Percentiles rank a stretch among this genome's conserved stretches.
phyloP scores from a whole-genome alignment of 2,329 filamentous ascomycete species.

The Didymosphaeria variabile region DNA sequence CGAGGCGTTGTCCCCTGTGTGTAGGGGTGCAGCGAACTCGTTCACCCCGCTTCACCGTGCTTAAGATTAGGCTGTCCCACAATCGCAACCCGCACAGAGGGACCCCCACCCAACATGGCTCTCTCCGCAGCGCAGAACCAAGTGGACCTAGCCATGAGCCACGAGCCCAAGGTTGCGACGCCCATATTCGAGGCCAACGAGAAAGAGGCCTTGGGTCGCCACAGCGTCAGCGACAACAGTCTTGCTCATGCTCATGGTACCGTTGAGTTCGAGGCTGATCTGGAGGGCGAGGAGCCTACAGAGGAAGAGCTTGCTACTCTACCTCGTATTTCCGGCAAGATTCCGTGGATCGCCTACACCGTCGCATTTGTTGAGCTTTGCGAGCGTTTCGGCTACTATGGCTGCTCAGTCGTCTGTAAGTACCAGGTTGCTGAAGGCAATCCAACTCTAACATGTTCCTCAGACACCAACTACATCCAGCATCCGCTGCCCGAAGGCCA shows the following conservation, averaged over 20 bases:
- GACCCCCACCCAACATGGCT: slow-evolving; percentile 37
- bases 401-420: slow-evolving; percentile 71
- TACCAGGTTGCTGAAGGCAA: neutral
- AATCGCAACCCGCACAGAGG: slow-evolving; percentile 22
- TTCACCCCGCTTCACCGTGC: slow-evolving; percentile 20
- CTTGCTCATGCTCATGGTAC: slow-evolving; percentile 20
- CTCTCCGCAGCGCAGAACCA: slow-evolving; percentile 41
- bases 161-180: slow-evolving; percentile 45
- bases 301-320: slow-evolving; percentile 69
- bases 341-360: slow-evolving; percentile 73
- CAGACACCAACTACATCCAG: slow-evolving; percentile 54
- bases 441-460: slow-evolving; percentile 8
- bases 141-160: slow-evolving; percentile 46
- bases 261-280: slow-evolving; percentile 45
- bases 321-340: slow-evolving; percentile 69
- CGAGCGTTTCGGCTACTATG: slow-evolving; percentile 82
- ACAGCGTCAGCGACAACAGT: slow-evolving; percentile 31
- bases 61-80: slow-evolving; percentile 19
- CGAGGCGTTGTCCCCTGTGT: slow-evolving; percentile 4
- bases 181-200: slow-evolving; percentile 44
- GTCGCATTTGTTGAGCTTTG: slow-evolving; percentile 78
- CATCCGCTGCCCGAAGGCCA: slow-evolving; percentile 46
- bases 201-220: slow-evolving; percentile 40
- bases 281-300: slow-evolving; percentile 59
- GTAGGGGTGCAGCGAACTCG: slow-evolving; percentile 16